Evolutionary conservation across 2,329 filamentous ascomycete species (phyloP).

Genomic region (Paradendryphiella salina): DNA sequence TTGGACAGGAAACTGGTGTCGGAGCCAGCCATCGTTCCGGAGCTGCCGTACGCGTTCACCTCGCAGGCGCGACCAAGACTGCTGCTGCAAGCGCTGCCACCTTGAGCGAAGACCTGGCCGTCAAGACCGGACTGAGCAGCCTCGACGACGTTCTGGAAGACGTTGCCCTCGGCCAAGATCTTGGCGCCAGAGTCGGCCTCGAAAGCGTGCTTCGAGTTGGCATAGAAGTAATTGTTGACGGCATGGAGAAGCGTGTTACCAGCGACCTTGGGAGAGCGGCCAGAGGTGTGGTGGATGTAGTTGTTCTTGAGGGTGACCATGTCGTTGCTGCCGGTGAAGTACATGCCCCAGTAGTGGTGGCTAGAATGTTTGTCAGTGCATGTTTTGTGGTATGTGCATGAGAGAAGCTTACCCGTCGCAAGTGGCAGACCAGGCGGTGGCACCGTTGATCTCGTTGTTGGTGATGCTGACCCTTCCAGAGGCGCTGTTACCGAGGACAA

Average conservation of each 20-base stretch:
- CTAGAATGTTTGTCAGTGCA: slow-evolving; percentile 55
- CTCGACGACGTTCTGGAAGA: slow-evolving; percentile 58
- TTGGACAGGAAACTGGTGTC: slow-evolving; percentile 55
- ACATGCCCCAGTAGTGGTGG: slow-evolving; percentile 63
- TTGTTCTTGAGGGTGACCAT: slow-evolving; percentile 63
- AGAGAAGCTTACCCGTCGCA: slow-evolving; percentile 58
- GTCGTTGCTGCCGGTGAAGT: slow-evolving; percentile 61
- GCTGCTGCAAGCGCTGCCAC: slow-evolving; percentile 48
- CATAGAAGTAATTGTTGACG: slow-evolving; percentile 65
- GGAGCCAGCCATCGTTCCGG: slow-evolving; percentile 32
- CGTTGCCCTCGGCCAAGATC: slow-evolving; percentile 61
- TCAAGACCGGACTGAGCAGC: slow-evolving; percentile 48
- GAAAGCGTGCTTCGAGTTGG: slow-evolving; percentile 61
- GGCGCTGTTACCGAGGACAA: slow-evolving; percentile 60
- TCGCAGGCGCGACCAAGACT: slow-evolving; percentile 57
- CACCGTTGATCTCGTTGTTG: slow-evolving; percentile 63
- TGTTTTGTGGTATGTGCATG: slow-evolving; percentile 60
- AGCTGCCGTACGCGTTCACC: slow-evolving; percentile 50
- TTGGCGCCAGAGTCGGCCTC: slow-evolving; percentile 49
- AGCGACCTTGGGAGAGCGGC: slow-evolving; percentile 61
- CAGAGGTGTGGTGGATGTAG: slow-evolving; percentile 63
- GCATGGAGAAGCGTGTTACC: slow-evolving; percentile 62
- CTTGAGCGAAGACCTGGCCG: slow-evolving; percentile 49
- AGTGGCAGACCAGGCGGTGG: slow-evolving; percentile 58
- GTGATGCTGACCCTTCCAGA: slow-evolving; percentile 62